A percentile compares a stretch with the other conserved stretches of the same genome.
These are phyloP conservation scores for Cladophialophora carrionii DNA, from an alignment of 2,329 filamentous ascomycete genomes.

Conservation along the genomic window DNA sequence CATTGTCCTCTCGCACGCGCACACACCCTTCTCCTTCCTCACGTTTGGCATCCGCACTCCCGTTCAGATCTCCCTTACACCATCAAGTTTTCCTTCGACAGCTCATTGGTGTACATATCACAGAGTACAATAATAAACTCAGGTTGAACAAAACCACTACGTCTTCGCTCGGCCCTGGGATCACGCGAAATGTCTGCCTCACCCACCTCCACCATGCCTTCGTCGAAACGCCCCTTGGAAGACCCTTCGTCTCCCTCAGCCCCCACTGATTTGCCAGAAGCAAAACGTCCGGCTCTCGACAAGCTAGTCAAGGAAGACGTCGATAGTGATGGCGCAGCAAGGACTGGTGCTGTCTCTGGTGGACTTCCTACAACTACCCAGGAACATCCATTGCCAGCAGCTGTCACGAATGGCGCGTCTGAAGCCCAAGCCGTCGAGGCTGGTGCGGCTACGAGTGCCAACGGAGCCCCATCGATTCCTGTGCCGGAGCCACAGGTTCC, in stretches of 20 bases:
- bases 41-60: constrained; percentile 32
- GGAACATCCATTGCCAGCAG: constrained; percentile 44
- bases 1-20: constrained; percentile 37
- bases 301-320: constrained; percentile 75
- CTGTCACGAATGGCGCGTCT: constrained; percentile 52
- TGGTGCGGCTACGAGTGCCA: constrained; percentile 30
- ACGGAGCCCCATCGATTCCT: constrained; percentile 22
- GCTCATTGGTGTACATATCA: constrained; percentile 78
- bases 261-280: constrained; percentile 89
- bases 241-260: constrained; percentile 94
- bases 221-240: constrained; percentile 87
- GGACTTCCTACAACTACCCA: constrained; percentile 16
- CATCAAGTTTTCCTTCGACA: constrained; percentile 92
- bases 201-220: constrained; percentile 49
- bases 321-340: constrained; percentile 38
- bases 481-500: constrained; percentile 61
- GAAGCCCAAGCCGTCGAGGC: constrained; percentile 68
- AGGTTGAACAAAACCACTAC: constrained; percentile 51
- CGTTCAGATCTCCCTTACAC: constrained; percentile 57
- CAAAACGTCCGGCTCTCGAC: constrained; percentile 93
- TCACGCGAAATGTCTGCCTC: constrained; percentile 71
- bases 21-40: constrained; percentile 41
- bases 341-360: constrained; percentile 46
- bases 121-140: constrained; percentile 61
- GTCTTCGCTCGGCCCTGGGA: constrained; percentile 42